Percentiles rank a stretch among this genome's conserved stretches.
Conservation (phyloP, 768 basidiomycete genomes). For the Tulasnella sp. region DNA sequence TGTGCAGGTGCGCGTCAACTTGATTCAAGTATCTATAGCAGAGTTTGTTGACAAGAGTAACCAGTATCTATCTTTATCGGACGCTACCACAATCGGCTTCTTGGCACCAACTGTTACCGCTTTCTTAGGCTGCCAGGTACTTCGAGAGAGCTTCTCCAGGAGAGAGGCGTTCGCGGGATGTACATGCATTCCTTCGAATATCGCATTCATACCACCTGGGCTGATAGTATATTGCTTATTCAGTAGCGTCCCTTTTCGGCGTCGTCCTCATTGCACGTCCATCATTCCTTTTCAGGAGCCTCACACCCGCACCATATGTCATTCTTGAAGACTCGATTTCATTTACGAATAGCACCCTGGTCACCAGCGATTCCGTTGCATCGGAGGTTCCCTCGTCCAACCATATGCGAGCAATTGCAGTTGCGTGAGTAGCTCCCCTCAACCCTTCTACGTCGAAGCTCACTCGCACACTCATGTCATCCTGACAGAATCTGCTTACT, state of each 20-base stretch:
- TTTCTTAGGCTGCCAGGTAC: conserved; percentile 6
- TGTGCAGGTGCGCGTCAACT: conserved; percentile 5
- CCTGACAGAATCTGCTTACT: conserved; percentile 4
- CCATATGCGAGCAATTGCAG: not conserved
- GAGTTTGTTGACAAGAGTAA: not conserved
- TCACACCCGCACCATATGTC: too few relatives aligned
- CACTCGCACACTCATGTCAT: not conserved
- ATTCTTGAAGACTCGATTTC: too few relatives aligned
- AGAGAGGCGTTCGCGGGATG: conserved; percentile 6
- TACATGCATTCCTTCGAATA: not conserved
- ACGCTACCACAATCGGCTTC: conserved; percentile 3
- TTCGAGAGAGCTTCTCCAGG: conserved; percentile 4
- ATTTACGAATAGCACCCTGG: too few relatives aligned
- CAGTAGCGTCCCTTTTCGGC: conserved; percentile 6
- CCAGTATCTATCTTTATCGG: conserved; percentile 13
- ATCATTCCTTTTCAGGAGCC: conserved; percentile 2
- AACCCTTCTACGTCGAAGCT: too few relatives aligned
- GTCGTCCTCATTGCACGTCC: conserved; percentile 13
- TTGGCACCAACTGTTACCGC: conserved; percentile 7
- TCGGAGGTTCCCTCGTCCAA: not conserved
- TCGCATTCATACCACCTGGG: not conserved
- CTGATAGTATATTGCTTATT: too few relatives aligned
- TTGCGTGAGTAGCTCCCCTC: not conserved
- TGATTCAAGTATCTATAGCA: not conserved
- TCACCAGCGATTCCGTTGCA: too few relatives aligned